Conservation (phyloP, 2,329 filamentous ascomycete genomes). For the Aspergillus ochraceus region DNA sequence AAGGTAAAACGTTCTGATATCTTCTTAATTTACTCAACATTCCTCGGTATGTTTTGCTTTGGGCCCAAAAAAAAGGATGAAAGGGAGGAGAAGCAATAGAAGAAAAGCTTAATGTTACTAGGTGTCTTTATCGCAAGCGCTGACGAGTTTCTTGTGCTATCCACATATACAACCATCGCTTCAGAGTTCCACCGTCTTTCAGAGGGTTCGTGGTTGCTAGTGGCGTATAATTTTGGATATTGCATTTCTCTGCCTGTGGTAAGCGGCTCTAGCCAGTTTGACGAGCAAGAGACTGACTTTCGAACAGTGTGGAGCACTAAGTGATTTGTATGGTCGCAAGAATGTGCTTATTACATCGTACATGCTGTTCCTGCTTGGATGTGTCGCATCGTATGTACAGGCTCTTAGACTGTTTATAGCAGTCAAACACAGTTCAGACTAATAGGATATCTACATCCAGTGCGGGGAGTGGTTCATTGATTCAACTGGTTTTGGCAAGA, state of each 20-base stretch:
- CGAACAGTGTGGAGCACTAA: conserved; percentile 44
- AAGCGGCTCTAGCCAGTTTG: neutral
- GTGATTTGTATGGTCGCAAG: conserved; percentile 49
- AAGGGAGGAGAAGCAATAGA: neutral
- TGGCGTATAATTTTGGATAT: conserved; percentile 45
- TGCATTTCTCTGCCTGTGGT: conserved; percentile 42
- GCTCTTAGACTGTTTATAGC: neutral
- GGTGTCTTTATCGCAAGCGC: conserved; percentile 63
- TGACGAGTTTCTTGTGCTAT: conserved; percentile 63
- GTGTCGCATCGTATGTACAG: conserved; percentile 23
- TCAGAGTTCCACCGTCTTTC: conserved; percentile 47
- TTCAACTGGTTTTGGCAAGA: neutral
- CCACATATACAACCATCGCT: conserved; percentile 58
- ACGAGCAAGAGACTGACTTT: neutral
- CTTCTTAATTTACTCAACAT: neutral
- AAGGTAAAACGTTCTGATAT: neutral
- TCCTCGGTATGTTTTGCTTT: neutral
- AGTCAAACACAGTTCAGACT: neutral
- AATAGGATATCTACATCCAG: neutral
- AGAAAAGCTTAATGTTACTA: conserved; percentile 11
- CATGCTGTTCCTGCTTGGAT: conserved; percentile 18
- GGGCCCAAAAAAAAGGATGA: neutral
- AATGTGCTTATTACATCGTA: conserved; percentile 41
- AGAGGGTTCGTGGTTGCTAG: conserved; percentile 46
- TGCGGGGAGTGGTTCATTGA: conserved; percentile 13